Evolutionary conservation across 176 grass and related monocot genomes (phyloP).

Genomic region (Leersia perrieri): DNA sequence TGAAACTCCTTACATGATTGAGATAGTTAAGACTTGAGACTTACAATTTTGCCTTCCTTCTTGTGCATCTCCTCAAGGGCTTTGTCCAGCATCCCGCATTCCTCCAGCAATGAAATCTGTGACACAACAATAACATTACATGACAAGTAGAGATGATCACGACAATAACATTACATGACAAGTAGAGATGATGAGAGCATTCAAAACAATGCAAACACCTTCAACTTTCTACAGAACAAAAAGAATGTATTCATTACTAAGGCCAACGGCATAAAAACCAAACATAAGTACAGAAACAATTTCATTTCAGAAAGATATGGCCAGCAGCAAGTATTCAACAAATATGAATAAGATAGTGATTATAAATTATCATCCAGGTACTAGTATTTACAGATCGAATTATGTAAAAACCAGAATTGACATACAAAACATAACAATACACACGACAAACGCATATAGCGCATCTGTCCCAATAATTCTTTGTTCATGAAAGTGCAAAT

Average conservation of each 20-base stretch:
- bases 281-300: not conserved
- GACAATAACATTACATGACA: constrained; percentile 28
- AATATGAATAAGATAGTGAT: not conserved
- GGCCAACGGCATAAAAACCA: not conserved
- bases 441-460: not conserved
- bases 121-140: constrained; percentile 33
- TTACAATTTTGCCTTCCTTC: constrained; percentile 90
- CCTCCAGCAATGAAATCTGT: constrained; percentile 90
- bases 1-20: constrained; percentile 1
- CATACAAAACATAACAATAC: not conserved
- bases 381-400: constrained; percentile 14
- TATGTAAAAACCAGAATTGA: constrained; percentile 4
- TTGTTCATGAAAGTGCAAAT: constrained; percentile 1
- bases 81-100: constrained; percentile 79
- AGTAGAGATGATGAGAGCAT: constrained; percentile 12
- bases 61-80: constrained; percentile 86
- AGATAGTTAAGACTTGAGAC: constrained; percentile 29
- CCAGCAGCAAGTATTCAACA: not conserved
- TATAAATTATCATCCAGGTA: constrained; percentile 9
- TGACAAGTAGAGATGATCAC: constrained; percentile 21
- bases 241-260: not conserved
- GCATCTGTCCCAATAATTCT: not conserved
- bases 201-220: not conserved
- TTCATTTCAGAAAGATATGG: not conserved
- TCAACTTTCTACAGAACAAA: not conserved